Conservation (phyloP, 176 grass and related monocot species). For the Carex pumila region DNA sequence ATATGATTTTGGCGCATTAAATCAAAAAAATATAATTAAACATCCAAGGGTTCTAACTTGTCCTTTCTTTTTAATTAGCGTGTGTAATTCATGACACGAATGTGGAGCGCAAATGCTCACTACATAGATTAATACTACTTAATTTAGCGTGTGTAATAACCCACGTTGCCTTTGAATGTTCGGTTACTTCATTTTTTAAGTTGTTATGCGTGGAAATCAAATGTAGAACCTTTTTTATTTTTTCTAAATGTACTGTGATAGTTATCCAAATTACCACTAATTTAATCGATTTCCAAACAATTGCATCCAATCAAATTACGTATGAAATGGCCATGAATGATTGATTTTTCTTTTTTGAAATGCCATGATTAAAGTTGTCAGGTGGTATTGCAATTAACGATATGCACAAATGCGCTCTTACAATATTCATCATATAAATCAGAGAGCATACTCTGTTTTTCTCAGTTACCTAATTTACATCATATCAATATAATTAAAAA, state of each 20-base stretch:
- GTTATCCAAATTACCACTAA: too few relatives aligned
- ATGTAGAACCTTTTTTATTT: background rate
- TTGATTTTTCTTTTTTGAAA: too few relatives aligned
- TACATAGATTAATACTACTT: too few relatives aligned
- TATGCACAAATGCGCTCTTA: too few relatives aligned
- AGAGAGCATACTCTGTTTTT: too few relatives aligned
- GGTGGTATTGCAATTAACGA: too few relatives aligned
- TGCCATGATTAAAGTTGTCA: too few relatives aligned
- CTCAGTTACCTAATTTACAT: too few relatives aligned
- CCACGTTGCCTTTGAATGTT: background rate
- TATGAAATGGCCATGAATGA: background rate
- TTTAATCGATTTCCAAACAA: background rate
- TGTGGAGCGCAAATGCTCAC: background rate
- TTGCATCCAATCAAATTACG: background rate
- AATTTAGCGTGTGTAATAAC: background rate
- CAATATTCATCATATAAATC: too few relatives aligned
- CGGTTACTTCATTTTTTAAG: background rate
- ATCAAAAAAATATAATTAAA: background rate
- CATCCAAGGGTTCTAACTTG: background rate
- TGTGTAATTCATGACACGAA: background rate
- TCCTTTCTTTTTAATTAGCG: background rate
- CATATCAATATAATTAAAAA: too few relatives aligned
- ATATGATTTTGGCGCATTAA: background rate
- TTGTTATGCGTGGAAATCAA: background rate
- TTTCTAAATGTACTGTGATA: too few relatives aligned